phyloP scores from a whole-genome alignment of 106 monocot genomes.

The Apostasia shenzhenica region DNA sequence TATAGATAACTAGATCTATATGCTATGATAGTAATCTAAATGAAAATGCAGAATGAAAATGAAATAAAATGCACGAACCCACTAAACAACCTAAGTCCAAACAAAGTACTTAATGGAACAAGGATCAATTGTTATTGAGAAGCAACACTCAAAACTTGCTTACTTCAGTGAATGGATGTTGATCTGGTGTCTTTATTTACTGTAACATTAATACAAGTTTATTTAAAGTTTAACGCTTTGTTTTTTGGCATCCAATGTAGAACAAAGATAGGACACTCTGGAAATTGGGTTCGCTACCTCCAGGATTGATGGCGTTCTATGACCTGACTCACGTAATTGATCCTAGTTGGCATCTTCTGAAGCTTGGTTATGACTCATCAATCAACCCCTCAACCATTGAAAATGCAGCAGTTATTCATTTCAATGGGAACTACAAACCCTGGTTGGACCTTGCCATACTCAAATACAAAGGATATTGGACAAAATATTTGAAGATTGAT shows the following conservation, averaged over 20 bases:
- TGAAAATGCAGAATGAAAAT: no score
- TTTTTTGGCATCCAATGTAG: constrained; percentile 1
- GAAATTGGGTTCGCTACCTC: constrained; percentile 30
- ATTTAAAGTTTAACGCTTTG: no score
- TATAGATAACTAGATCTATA: no score
- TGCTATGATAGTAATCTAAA: no score
- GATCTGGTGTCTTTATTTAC: no score
- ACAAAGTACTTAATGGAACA: no score
- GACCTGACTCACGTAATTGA: constrained; percentile 27
- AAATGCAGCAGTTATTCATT: constrained; percentile 24
- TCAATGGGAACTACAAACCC: constrained; percentile 38
- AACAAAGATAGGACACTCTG: constrained; percentile 33
- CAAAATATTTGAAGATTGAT: constrained; percentile 21
- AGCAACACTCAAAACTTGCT: no score
- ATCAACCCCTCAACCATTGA: constrained; percentile 18
- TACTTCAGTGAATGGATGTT: no score
- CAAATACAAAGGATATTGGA: constrained; percentile 33
- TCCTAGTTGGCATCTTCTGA: constrained; percentile 34
- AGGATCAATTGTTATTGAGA: no score
- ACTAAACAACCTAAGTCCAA: no score
- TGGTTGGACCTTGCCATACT: constrained; percentile 33
- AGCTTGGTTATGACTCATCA: constrained; percentile 29
- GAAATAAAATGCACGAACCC: no score
- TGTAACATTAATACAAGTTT: no score
- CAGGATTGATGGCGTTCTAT: constrained; percentile 33